Evolutionary conservation across 164 flowering plant species (phyloP).

Genomic region (Vitis labrusca): DNA sequence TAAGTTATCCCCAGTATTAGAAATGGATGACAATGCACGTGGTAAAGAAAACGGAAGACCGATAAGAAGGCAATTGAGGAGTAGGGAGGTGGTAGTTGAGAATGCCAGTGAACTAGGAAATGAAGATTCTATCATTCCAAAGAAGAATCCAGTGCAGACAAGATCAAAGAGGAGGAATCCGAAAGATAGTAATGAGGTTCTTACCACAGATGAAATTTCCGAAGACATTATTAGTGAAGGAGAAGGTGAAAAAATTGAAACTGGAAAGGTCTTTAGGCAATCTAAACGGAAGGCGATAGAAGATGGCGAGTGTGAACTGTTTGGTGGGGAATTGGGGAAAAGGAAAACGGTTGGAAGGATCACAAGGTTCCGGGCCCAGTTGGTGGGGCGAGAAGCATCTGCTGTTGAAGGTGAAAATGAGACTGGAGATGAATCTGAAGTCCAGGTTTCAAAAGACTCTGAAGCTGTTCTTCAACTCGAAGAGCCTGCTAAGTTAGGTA

Average conservation of each 20-base stretch:
- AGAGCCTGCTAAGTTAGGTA: constrained; percentile 5
- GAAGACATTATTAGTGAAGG: not conserved
- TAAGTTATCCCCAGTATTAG: not conserved
- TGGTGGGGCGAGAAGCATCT: not conserved
- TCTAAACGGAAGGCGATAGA: constrained; percentile 5
- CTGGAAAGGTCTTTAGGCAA: not conserved
- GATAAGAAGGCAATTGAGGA: constrained; percentile 5
- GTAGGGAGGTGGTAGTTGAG: not conserved
- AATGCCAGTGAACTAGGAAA: not conserved
- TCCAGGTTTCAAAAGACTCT: not conserved
- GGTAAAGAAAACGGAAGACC: not conserved
- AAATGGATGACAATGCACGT: not conserved
- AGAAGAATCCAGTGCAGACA: constrained; percentile 2
- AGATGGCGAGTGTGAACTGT: not conserved
- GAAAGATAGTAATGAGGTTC: not conserved
- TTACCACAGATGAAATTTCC: not conserved
- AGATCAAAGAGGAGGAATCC: not conserved
- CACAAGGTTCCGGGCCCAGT: not conserved
- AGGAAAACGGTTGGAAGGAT: not conserved
- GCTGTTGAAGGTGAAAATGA: not conserved
- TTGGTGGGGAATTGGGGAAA: not conserved
- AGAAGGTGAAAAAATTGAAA: not conserved
- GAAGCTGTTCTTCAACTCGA: constrained; percentile 2
- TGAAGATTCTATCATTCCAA: not conserved
- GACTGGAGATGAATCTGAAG: not conserved